Base-by-base conservation (phyloP, 805 yeast species). In the Ogataea paraovalis region DNA sequence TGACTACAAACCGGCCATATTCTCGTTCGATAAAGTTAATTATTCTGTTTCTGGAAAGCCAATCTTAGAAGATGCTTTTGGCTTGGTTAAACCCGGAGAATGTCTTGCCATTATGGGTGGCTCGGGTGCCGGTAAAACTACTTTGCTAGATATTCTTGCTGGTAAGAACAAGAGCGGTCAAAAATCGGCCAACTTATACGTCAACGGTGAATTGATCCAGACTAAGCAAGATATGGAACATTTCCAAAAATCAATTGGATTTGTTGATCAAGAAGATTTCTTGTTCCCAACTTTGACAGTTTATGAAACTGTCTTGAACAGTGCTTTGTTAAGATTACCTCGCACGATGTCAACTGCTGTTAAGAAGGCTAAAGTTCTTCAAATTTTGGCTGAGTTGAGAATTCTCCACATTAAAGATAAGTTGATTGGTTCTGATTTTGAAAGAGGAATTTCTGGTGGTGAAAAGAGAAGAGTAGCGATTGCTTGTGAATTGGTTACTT, bases 71-170 rank as follows among this genome's bases (percentile, higher is more conserved):
- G 72, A 76, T 25, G 75, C 88, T 0, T 81, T 79, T 55, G 99
- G 99, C 9, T 56, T 80, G 13, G 96, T 83, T 2, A 79, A 80
- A 44, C 96, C 97, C 2, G 85, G 97, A 34, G 90, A 90, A 62
- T 85, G 96, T 51, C 65, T 90, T 62, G 98, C 99, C 0, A 89
- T 94, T 38, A 88, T 94, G 96, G 99, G 99, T 39, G 97, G 97
- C 1, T 91, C 97, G 0, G 99, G 99, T 43, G 98, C 99, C 13
- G 99, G 99, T 44, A 94, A 94, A 63, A 92, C 99, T 0, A 92
- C 99, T 0, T 69, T 94, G 39, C 70, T 94, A 44, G 99, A 94
- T 61, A 90, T 94, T 49, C 70, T 94, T 47, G 98, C 98, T 0
- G 86, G 84, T 41, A 94, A 92, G 62, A 79, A 82, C 61, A 94